Evolutionary conservation across 805 yeast genomes (phyloP).

Genomic region (Monosporozyma aquatica): DNA sequence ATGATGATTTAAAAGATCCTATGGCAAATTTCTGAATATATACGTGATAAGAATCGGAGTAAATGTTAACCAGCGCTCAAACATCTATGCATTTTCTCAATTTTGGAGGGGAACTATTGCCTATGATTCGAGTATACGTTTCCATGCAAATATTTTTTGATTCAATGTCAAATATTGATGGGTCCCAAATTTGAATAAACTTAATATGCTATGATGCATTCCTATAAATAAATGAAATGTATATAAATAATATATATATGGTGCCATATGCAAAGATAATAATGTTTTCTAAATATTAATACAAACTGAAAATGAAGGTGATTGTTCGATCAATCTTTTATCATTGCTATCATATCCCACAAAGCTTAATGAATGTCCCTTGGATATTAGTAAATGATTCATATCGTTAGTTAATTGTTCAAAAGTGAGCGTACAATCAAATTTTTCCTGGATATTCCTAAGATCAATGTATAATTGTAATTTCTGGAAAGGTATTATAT

Average conservation of each 20-base stretch:
- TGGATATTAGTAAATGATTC: not conserved
- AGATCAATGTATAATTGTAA: not conserved
- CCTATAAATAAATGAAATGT: too few relatives aligned
- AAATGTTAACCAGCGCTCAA: too few relatives aligned
- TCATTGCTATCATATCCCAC: not conserved
- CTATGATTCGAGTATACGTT: too few relatives aligned
- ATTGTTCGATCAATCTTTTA: not conserved
- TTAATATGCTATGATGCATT: too few relatives aligned
- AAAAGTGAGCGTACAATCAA: not conserved
- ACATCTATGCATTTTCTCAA: too few relatives aligned
- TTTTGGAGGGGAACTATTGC: too few relatives aligned
- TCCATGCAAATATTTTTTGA: too few relatives aligned
- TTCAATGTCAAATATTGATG: too few relatives aligned
- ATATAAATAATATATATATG: too few relatives aligned
- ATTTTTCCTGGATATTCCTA: not conserved
- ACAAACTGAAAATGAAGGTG: not conserved
- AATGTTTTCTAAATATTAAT: not conserved
- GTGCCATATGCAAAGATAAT: too few relatives aligned
- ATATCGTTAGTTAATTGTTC: not conserved
- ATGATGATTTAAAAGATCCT: conserved; percentile 6
- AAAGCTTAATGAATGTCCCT: not conserved
- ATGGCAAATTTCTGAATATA: conserved; percentile 3
- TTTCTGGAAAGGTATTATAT: not conserved
- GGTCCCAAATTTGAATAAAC: too few relatives aligned
- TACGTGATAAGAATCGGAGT: too few relatives aligned